Percentiles rank a stretch among this genome's conserved stretches.
phyloP scores from a whole-genome alignment of 495 filamentous ascomycete species.

The Penicillium robsamsonii region DNA sequence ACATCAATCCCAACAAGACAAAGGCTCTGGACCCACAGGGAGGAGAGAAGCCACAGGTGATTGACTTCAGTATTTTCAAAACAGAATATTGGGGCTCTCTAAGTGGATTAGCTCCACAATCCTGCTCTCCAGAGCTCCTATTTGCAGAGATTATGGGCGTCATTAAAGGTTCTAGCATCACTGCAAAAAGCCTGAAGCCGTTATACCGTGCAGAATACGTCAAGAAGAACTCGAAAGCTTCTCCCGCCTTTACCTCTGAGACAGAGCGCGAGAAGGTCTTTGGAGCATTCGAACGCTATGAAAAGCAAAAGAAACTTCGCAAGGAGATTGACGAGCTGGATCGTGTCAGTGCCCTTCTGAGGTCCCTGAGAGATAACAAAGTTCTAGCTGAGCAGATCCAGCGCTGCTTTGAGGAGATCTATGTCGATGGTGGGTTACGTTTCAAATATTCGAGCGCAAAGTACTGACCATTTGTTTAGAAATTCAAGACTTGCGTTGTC shows the following conservation, averaged over 20 bases:
- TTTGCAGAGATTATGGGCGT: constrained; percentile 49
- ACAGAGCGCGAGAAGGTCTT: constrained; percentile 30
- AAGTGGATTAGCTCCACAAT: constrained; percentile 16
- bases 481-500: constrained; percentile 40
- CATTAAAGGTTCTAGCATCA: constrained; percentile 37
- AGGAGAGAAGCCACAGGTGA: constrained; percentile 8
- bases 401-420: constrained; percentile 41
- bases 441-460: background rate
- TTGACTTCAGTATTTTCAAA: constrained; percentile 39
- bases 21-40: background rate
- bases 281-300: constrained; percentile 36
- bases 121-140: constrained; percentile 29
- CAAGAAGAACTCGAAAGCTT: constrained; percentile 19
- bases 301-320: constrained; percentile 29
- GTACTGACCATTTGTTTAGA: constrained; percentile 25
- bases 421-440: constrained; percentile 36
- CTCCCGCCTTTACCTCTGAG: constrained; percentile 30
- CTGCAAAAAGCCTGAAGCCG: constrained; percentile 18
- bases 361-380: constrained; percentile 10
- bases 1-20: background rate
- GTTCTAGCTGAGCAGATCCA: constrained; percentile 19
- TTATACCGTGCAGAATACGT: constrained; percentile 34
- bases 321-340: constrained; percentile 39
- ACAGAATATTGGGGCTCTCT: constrained; percentile 40
- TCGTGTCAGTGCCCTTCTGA: constrained; percentile 27